Base-by-base conservation (phyloP, 805 yeast genomes). In the Hanseniaspora occidentalis region DNA sequence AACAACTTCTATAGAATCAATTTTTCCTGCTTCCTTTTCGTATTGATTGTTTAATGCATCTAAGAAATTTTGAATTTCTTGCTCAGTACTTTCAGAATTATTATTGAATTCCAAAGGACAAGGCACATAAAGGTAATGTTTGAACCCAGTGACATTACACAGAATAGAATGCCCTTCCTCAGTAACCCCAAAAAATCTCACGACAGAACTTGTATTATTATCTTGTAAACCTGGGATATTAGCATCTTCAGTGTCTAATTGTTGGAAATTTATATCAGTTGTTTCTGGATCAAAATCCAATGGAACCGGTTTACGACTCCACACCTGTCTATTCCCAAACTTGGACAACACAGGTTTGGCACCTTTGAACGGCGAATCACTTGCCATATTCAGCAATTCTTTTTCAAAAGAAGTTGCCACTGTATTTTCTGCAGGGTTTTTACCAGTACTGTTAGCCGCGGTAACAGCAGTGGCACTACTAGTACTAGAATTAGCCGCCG, bases 181-280 rank as follows among this genome's bases (percentile, higher is more conserved):
- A 1, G 97, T 86, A 31, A 94, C 86, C 43, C 99, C 99, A 59
- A 88, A 92, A 53, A 94, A 80, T 41, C 96, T 71, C 1, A 88
- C 83, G 1, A 75, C 69, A 1, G 81, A 72, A 20, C 71, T 66
- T 4, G 62, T 58, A 31, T 53, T 52, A 25, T 50, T 51, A 43
- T 55, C 63, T 11, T 38, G 42, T 4, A 49, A 41, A 13, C 75
- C 77, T 27, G 73, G 72, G 7, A 72, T 56, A 22, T 62, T 55
- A 2, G 83, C 72, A 52, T 92, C 98, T 52, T 92, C 97, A 1
- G 94, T 95, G 58, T 92, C 98, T 50, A 92, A 66, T 53, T 92
- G 98, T 59, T 92, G 97, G 57, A 88, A 88, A 1, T 71, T 67
- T 21, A 82, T 67, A 50, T 80, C 86, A 7, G 35, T 34, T 31